Evolutionary conservation across 805 yeast species (phyloP), one percentile per base, ranked within the genome.

Genomic region (Candida piceae): DNA sequence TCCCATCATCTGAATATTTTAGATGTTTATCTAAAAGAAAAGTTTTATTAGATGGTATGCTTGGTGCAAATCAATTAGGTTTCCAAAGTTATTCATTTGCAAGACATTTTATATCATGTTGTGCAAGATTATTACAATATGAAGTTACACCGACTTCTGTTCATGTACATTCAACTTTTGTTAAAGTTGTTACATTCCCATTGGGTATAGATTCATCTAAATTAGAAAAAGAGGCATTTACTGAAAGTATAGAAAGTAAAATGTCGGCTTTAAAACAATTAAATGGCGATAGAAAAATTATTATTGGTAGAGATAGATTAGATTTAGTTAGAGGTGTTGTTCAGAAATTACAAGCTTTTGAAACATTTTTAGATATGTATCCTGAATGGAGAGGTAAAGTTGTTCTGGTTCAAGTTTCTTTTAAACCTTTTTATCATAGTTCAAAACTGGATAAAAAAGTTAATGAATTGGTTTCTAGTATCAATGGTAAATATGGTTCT

Each of bases 1-100:
- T 90, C 71, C 96, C 97, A 10, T 80, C 95, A 18, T 80, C 88
- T 13, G 99, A 93, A 61, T 88, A 89, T 58, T 87, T 93, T 64
- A 73, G 97, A 44, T 84, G 95, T 48, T 62, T 94, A 24, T 80
- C 96, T 26, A 84, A 84, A 60, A 74, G 98, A 47, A 71, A 78
- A 39, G 82, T 84, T 53, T 66, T 93, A 34, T 69, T 93, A 40
- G 95, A 86, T 53, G 97, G 98, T 13, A 74, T 93, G 74, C 72
- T 93, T 33, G 97, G 97, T 17, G 78, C 96, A 6, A 85, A 87
- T 56, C 76, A 79, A 52, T 74, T 93, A 32, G 88, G 84, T 8
- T 87, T 93, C 64, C 98, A 93, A 59, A 78, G 86, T 48, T 78
- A 74, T 37, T 78, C 90, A 7, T 90, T 89, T 66, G 79, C 87